Evolutionary conservation across 1,139 yeast species (phyloP), one percentile per base, ranked within the genome.

Genomic region (Blastobotrys serpentis): DNA sequence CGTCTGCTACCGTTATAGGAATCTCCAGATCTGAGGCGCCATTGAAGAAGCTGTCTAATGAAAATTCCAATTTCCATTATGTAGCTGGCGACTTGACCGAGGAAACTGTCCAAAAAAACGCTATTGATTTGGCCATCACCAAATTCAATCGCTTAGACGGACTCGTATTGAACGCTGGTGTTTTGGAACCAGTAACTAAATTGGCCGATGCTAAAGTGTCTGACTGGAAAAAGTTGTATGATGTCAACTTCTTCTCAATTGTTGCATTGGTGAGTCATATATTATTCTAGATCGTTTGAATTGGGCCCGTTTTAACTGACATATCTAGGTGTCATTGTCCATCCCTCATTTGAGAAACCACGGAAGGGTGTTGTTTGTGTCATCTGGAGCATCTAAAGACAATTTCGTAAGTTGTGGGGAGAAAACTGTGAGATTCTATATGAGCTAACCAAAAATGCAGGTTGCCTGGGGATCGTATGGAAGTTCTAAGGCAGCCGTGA

Each of bases 391-490:
- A 0, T 75, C 90, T 1, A 71, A 74, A 1, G 72, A 71, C 41
- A 70, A 80, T 14, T 81, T 79, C 59, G 71, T 65, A 52, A 47
- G 69, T 53, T 21, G 26, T 2, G 10, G 5, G 19, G n/a, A 11
- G 3, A 6, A 32, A n/a, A 16, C 10, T n/a, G n/a, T n/a, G n/a
- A n/a, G n/a, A n/a, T n/a, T n/a, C n/a, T n/a, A n/a, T n/a, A n/a
- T n/a, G 11, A 11, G 29, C 38, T 30, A 26, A 30, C n/a, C 18
- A 56, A 14, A 56, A 34, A 54, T 23, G 52, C 53, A 68, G 66
- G 67, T 68, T 56, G 89, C 90, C 10, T 89, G 96, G 96, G 83
- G 84, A 32, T 95, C 96, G 2, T 90, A 90, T 60, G 95, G 96
- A 1, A 72, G 89, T 2, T 81, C 96, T 14, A 90, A 90, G 67